phyloP scores from a whole-genome alignment of 768 basidiomycete genomes.

The Chalciporus piperatus region DNA sequence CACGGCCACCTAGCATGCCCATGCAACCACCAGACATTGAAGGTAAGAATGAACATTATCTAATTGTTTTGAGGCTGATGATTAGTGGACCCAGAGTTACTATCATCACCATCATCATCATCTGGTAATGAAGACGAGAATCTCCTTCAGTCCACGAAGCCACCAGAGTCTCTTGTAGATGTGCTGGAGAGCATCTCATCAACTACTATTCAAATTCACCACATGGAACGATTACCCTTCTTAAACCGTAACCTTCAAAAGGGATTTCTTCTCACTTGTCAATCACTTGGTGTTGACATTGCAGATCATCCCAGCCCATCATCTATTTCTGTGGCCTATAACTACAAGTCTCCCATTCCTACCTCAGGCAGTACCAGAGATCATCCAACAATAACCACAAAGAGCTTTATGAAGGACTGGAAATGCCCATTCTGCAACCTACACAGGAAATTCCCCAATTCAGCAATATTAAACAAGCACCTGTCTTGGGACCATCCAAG shows the following conservation, averaged over 20 bases:
- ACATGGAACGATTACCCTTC: constrained; percentile 49
- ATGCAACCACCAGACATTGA: constrained; percentile 3
- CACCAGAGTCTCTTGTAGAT: constrained; percentile 35
- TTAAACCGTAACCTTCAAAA: constrained; percentile 47
- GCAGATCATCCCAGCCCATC: constrained; percentile 18
- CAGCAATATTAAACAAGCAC: constrained; percentile 46
- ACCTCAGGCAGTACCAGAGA: constrained; percentile 9
- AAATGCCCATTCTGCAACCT: constrained; percentile 56
- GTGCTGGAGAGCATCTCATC: constrained; percentile 34
- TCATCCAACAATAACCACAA: constrained; percentile 8
- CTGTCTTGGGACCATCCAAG: constrained; percentile 47
- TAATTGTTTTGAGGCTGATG: constrained; percentile 1
- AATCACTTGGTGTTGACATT: constrained; percentile 34
- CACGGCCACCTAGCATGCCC: neutral
- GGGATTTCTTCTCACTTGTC: constrained; percentile 49
- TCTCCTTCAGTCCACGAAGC: constrained; percentile 9
- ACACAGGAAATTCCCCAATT: constrained; percentile 40
- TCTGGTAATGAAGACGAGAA: constrained; percentile 16
- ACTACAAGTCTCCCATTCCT: constrained; percentile 8
- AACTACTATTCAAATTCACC: constrained; percentile 36
- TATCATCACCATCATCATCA: neutral
- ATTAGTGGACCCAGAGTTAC: constrained; percentile 1
- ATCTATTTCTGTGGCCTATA: constrained; percentile 25
- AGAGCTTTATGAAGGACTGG: constrained; percentile 36
- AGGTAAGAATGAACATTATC: neutral